Evolutionary conservation across 73 alveolate genomes (phyloP), one percentile per base, ranked within the genome.

Genomic region (Durusdinium trenchii): DNA sequence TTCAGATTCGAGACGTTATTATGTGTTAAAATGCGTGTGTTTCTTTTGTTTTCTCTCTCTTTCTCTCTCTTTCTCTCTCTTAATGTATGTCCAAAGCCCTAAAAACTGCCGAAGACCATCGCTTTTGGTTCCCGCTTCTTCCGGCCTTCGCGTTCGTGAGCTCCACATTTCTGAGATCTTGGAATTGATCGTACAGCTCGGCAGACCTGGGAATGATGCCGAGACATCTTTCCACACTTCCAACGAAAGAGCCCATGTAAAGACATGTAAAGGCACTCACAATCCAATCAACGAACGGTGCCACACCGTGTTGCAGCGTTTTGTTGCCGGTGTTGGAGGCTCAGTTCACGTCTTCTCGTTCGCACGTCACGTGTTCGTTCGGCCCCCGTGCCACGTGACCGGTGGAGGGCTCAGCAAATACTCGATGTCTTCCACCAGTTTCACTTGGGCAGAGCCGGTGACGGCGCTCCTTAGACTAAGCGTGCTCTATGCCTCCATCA

Each of bases 111-210:
- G 23, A 57, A 12, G 12, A 57, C 69, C 69, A 57, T 57, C 69
- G 23, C 69, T 23, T 16, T 57, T 23, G 69, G 42, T 30, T 51
- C 85, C 48, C 23, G 7, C 60, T 38, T 38, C 79, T 16, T 5
- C 69, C 30, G 45, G 67, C 98, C 98, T 71, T 38, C 23, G 50
- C 43, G 50, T 91, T 45, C 47, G 98, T 48, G 78, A 91, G 46
- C 85, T 91, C 98, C 98, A 91, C 98, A 71, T 76, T 91, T 69
- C 98, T 61, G 47, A 91, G 75, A 52, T 91, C 98, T 51, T 87
- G 98, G 60, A 91, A 91, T 36, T 76, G 98, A 48, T 91, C 71
- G 98, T 91, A 91, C 46, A 79, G 60, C 89, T 52, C 76, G 16
- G 98, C 98, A 4, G 98, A 69, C 98, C 98, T 91, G 3, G 42